phyloP scores from a whole-genome alignment of 2,329 filamentous ascomycete species.

The Orbilia oligospora region DNA sequence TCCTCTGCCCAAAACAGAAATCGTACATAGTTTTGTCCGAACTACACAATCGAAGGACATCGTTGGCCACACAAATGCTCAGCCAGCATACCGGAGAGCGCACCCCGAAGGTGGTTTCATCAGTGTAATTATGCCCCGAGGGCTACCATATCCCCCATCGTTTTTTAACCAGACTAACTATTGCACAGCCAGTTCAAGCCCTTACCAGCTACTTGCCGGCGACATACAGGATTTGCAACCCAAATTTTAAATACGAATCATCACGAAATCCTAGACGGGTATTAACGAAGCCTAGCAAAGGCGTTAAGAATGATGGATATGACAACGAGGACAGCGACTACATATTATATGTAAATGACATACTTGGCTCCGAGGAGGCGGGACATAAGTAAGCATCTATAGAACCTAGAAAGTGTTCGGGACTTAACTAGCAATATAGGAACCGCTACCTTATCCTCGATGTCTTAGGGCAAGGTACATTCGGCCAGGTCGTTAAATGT shows the following conservation, averaged over 20 bases:
- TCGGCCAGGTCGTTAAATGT: constrained; percentile 98
- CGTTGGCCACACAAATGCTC: constrained; percentile 84
- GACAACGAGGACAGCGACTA: constrained; percentile 99
- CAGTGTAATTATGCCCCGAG: constrained; percentile 74
- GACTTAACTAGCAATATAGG: constrained; percentile 22
- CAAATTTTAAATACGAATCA: constrained; percentile 97
- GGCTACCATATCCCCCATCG: background rate
- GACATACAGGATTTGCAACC: constrained; percentile 98
- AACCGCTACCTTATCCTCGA: constrained; percentile 77
- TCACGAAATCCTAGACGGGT: constrained; percentile 95
- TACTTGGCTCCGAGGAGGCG: constrained; percentile 95
- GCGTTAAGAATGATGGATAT: constrained; percentile 97
- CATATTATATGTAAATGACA: constrained; percentile 99
- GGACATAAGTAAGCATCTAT: constrained; percentile 84
- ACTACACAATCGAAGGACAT: constrained; percentile 81
- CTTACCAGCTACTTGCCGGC: constrained; percentile 92
- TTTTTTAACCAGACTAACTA: constrained; percentile 4
- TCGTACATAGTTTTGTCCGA: constrained; percentile 85
- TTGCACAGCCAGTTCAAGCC: constrained; percentile 86
- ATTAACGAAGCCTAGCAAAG: constrained; percentile 98
- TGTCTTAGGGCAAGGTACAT: constrained; percentile 95
- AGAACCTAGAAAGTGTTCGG: background rate
- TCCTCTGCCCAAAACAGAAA: constrained; percentile 75
- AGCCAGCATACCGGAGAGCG: constrained; percentile 91
- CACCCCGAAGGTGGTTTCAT: constrained; percentile 98